These are phyloP conservation scores for Sporothrix protearum DNA, from an alignment of 2,329 filamentous ascomycete species.

Conservation along the genomic window DNA sequence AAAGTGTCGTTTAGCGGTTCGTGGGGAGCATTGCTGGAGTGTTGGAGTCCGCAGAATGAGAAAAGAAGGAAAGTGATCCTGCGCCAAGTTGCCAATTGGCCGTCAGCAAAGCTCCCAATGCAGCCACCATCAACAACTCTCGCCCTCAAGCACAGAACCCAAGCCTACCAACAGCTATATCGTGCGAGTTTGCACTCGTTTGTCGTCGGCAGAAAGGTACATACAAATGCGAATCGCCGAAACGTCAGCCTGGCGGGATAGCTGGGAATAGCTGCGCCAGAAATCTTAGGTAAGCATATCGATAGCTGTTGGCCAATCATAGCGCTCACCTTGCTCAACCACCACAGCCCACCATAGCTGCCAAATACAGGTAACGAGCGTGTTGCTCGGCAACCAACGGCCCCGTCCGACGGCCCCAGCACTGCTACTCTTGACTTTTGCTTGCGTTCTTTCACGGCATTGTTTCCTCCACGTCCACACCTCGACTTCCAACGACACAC, in stretches of 20 bases:
- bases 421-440: neutral
- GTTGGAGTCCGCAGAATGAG: too few species aligned
- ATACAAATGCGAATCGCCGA: neutral
- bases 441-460: neutral
- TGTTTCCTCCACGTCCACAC: constrained; percentile 16
- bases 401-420: constrained; percentile 7
- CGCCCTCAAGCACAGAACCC: neutral
- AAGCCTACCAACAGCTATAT: neutral
- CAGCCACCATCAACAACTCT: neutral
- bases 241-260: constrained; percentile 19
- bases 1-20: neutral
- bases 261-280: neutral
- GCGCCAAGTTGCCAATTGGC: neutral
- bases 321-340: neutral
- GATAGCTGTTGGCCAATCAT: constrained; percentile 21
- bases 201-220: constrained; percentile 1
- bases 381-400: constrained; percentile 26
- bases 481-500: constrained; percentile 6
- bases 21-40: neutral
- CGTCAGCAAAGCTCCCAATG: neutral
- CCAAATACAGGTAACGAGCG: constrained; percentile 2
- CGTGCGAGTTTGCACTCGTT: neutral
- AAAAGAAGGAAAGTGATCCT: neutral
- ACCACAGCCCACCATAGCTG: neutral
- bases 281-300: constrained; percentile 17